These are phyloP conservation scores for Paradendryphiella salina DNA, from an alignment of 2,329 filamentous ascomycete species.

Conservation along the genomic window DNA sequence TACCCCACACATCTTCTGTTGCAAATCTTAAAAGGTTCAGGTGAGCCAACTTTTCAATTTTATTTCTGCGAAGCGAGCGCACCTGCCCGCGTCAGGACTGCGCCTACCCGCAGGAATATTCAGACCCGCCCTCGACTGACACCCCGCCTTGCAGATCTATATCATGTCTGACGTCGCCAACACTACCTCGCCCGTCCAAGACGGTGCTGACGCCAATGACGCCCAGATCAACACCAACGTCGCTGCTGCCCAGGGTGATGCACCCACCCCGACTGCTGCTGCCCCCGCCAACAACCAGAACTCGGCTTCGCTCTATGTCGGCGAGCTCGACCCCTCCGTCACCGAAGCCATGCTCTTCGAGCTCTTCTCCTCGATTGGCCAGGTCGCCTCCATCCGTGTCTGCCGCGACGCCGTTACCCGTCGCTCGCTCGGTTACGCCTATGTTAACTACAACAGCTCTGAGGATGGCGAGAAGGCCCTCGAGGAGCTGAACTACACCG, in stretches of 20 bases:
- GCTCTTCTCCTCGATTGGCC: conserved; percentile 98
- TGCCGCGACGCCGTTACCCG: conserved; percentile 98
- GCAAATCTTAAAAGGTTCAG: conserved; percentile 29
- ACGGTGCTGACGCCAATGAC: conserved; percentile 70
- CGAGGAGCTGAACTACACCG: conserved; percentile 98
- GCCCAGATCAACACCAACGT: conserved; percentile 74
- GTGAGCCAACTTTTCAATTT: conserved; percentile 33
- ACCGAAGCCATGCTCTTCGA: conserved; percentile 99
- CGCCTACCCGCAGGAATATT: conserved; percentile 32
- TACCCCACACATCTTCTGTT: conserved; percentile 27
- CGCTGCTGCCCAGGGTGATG: conserved; percentile 64
- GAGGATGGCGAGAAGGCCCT: conserved; percentile 95
- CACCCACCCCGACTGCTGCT: conserved; percentile 70
- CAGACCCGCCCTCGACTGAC: conserved; percentile 27
- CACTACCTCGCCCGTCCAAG: conserved; percentile 60
- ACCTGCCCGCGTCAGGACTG: conserved; percentile 34
- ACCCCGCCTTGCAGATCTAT: conserved; percentile 24
- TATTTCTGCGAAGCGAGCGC: conserved; percentile 40
- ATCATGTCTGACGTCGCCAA: conserved; percentile 52
- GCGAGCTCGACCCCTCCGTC: conserved; percentile 95
- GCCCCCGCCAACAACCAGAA: conserved; percentile 76
- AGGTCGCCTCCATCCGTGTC: conserved; percentile 98
- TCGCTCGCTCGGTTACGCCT: conserved; percentile 97
- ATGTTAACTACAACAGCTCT: conserved; percentile 99
- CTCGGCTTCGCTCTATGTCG: conserved; percentile 97